These are phyloP conservation scores for Ceratocystis cacaofunesta DNA, from an alignment of 2,329 filamentous ascomycete genomes.

Conservation along the genomic window DNA sequence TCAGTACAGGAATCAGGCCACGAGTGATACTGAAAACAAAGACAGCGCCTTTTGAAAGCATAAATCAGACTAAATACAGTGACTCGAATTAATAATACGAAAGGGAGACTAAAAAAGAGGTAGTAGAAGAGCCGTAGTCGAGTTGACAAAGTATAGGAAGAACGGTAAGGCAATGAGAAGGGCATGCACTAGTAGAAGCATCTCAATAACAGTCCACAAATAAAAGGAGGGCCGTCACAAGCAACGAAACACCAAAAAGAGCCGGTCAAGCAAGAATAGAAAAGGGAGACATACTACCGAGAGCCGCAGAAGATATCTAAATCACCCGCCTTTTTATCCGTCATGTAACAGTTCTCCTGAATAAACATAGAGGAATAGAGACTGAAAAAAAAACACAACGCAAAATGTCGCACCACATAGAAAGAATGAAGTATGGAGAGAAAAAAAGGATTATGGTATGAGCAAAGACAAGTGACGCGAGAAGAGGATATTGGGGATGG, in stretches of 20 bases:
- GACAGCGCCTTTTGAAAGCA: too few relatives aligned
- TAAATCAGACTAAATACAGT: too few relatives aligned
- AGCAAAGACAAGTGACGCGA: conserved; percentile 16
- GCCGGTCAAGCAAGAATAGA: background rate
- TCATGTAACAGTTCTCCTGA: conserved; percentile 20
- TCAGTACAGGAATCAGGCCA: too few relatives aligned
- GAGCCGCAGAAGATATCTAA: conserved; percentile 28
- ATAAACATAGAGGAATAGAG: conserved; percentile 16
- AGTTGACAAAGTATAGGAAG: background rate
- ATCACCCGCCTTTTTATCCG: conserved; percentile 23
- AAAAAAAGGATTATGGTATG: conserved; percentile 18
- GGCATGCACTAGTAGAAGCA: background rate
- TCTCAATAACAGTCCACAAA: conserved; percentile 7
- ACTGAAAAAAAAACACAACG: conserved; percentile 11
- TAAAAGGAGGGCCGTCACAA: conserved; percentile 12
- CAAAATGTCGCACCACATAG: conserved; percentile 7
- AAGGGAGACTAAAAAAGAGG: background rate
- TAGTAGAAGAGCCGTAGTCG: background rate
- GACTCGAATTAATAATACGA: background rate
- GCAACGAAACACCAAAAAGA: conserved; percentile 14
- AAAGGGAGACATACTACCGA: background rate
- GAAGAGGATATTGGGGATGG: conserved; percentile 6
- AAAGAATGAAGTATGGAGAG: conserved; percentile 2
- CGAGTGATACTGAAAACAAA: too few relatives aligned
- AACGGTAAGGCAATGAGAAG: background rate